These are phyloP conservation scores for Spongiforma sp. DNA, from an alignment of 1,284 basidiomycete genomes.

Conservation along the genomic window DNA sequence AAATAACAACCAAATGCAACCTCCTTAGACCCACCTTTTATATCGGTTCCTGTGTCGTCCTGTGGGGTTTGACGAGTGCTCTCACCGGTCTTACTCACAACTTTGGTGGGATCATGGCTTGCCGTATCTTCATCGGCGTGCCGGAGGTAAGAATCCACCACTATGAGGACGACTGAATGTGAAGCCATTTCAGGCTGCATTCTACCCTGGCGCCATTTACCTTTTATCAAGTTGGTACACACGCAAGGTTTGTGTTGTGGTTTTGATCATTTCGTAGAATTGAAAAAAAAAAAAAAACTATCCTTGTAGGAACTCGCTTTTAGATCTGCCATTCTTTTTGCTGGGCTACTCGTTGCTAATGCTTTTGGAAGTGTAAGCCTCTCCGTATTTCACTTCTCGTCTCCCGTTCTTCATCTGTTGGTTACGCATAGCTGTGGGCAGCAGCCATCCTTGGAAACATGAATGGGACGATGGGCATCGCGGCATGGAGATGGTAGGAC, in stretches of 20 bases:
- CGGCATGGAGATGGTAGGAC: constrained; percentile 74
- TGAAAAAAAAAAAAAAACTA: background rate
- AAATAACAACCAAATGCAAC: too few species aligned
- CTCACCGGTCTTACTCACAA: constrained; percentile 65
- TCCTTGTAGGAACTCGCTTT: constrained; percentile 65
- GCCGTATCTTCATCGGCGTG: constrained; percentile 66
- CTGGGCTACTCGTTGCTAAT: constrained; percentile 72
- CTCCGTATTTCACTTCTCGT: constrained; percentile 46
- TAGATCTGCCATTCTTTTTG: constrained; percentile 72
- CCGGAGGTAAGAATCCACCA: constrained; percentile 50
- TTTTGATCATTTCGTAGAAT: background rate
- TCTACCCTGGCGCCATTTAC: constrained; percentile 68
- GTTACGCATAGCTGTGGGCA: constrained; percentile 36
- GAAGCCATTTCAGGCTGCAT: constrained; percentile 51
- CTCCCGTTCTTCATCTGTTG: background rate
- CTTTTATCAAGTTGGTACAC: constrained; percentile 72
- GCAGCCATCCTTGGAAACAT: constrained; percentile 72
- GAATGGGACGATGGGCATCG: constrained; percentile 69
- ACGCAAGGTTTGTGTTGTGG: constrained; percentile 47
- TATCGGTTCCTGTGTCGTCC: constrained; percentile 62
- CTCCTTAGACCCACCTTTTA: constrained; percentile 60
- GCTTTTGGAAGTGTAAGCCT: constrained; percentile 71
- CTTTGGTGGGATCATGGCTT: constrained; percentile 59
- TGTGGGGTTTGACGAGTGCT: constrained; percentile 67
- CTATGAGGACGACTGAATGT: background rate